phyloP scores from a whole-genome alignment of 148 eudicot genomes.

The Cornus kousa region DNA sequence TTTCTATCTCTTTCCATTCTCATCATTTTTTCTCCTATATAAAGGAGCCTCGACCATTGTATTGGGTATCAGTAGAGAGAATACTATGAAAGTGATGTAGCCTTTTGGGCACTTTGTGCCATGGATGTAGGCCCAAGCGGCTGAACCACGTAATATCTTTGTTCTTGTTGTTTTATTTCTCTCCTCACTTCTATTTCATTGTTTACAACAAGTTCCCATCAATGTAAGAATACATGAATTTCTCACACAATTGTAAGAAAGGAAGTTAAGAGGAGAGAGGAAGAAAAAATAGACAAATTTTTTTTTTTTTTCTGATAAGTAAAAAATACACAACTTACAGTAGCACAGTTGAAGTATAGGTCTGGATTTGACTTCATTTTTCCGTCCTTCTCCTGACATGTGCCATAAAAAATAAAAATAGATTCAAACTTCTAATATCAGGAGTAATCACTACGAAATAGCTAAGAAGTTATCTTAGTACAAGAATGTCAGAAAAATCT shows the following conservation, averaged over 20 bases:
- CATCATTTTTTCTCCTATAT: too few species aligned
- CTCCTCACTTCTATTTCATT: too few species aligned
- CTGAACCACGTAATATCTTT: too few species aligned
- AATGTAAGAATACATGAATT: neutral
- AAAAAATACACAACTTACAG: conserved; percentile 42
- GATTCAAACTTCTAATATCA: neutral
- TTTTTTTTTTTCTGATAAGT: too few species aligned
- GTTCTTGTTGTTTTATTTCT: too few species aligned
- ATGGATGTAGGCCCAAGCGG: too few species aligned
- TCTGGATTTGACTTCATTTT: conserved; percentile 83
- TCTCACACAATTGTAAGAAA: neutral
- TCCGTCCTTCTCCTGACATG: conserved; percentile 84
- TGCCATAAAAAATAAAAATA: conserved; percentile 22
- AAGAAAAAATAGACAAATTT: neutral
- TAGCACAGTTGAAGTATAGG: conserved; percentile 85
- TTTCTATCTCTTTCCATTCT: too few species aligned
- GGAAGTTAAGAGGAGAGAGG: neutral
- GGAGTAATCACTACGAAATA: neutral
- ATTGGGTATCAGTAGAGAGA: too few species aligned
- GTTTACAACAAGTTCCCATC: too few species aligned
- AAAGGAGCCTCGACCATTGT: too few species aligned
- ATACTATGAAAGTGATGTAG: too few species aligned
- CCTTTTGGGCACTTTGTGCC: too few species aligned
- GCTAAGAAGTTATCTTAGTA: neutral
- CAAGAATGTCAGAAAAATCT: neutral